Evolutionary conservation across 1,284 basidiomycete species (phyloP), one percentile per base, ranked within the genome.

Genomic region (Ceratobasidium sp.): DNA sequence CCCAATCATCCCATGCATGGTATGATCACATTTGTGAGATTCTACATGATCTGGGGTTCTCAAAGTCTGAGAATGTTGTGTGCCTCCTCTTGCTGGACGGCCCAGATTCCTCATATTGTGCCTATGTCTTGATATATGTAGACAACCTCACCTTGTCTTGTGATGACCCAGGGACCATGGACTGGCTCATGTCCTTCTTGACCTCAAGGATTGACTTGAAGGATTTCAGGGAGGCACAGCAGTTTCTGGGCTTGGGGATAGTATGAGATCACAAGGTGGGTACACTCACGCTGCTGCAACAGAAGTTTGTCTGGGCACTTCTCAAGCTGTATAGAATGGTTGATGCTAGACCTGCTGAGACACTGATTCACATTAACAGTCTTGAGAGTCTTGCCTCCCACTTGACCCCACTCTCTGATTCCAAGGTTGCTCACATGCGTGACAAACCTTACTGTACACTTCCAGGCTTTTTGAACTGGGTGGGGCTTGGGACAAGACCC

Each of bases 221-320:
- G 20, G 65, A 67, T 33, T 79, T 85, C 0, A 86, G 86, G 0
- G 62, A 79, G 0, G 81, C 83, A 35, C 78, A 79, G 14, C 84
- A 81, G 80, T 77, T 87, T 18, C 81, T 87, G 0, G 84, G 85
- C 3, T 82, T 86, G 59, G 80, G 84, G 70, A 80, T 87, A 75
- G 74, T 65, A 3, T 81, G 83, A 0, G 81, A 86, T 68, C 69
- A 80, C 18, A 50, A 65, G 4, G 77, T 60, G 1, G 65, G 82
- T 7, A 84, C 83, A 2, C 80, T 86, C 30, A 76, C 80, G 30
- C 78, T 86, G 20, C 81, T 77, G 0, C 85, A 86, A 54, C 77
- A 78, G 1, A 54, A 79, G 10, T 86, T 85, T 78, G n/a, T n/a
- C n/a, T n/a, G n/a, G n/a, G n/a, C n/a, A n/a, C n/a, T n/a, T n/a